A percentile compares a stretch with the other conserved stretches of the same genome.
These are phyloP conservation scores for Breviolum minutum DNA, from an alignment of 73 alveolate genomes.

Conservation along the genomic window DNA sequence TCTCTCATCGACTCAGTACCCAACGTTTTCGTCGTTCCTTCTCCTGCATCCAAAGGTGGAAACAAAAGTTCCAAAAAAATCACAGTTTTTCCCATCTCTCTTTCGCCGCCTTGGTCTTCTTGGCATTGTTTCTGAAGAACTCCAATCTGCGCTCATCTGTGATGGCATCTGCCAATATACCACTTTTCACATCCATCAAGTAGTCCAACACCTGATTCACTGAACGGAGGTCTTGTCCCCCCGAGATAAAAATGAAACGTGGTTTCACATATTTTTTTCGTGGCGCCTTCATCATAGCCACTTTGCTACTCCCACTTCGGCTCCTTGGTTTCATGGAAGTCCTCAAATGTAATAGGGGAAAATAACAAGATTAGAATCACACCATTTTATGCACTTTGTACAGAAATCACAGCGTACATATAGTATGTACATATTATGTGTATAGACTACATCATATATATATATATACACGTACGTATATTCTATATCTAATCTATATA, in stretches of 20 bases:
- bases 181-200: conserved; percentile 76
- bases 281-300: conserved; percentile 28
- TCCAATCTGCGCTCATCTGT: conserved; percentile 35
- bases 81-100: neutral
- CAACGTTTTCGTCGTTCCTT: conserved; percentile 48
- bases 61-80: neutral
- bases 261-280: neutral
- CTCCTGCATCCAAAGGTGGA: conserved; percentile 8
- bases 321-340: neutral
- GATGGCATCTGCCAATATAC: conserved; percentile 65
- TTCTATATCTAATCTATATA: too few species aligned
- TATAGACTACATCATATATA: too few species aligned
- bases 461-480: too few species aligned
- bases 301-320: neutral
- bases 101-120: conserved; percentile 51
- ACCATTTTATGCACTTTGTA: too few species aligned
- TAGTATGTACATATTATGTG: too few species aligned
- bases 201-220: conserved; percentile 60
- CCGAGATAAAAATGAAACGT: neutral
- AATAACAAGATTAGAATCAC: too few species aligned
- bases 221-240: neutral
- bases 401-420: too few species aligned
- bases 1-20: neutral
- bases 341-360: neutral
- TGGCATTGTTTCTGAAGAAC: conserved; percentile 62